Evolutionary conservation across 257 asterid genomes (phyloP).

Genomic region (Jasminum sambac): DNA sequence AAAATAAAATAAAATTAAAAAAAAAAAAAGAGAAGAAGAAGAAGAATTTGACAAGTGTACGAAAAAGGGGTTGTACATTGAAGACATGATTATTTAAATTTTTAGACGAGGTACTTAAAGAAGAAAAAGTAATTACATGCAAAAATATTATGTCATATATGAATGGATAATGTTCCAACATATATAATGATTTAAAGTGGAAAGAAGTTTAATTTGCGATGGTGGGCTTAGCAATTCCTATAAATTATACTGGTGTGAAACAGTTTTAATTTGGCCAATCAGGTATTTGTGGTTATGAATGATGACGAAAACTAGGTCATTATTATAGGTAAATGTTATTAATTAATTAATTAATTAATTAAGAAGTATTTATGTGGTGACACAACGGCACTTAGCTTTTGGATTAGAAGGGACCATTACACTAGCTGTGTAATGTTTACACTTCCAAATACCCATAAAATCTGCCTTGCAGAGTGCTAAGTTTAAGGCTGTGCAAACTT

Average conservation of each 20-base stretch:
- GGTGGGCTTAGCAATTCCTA: too few species aligned
- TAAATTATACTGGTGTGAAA: neutral
- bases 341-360: neutral
- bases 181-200: neutral
- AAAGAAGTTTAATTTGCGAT: neutral
- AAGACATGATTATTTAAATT: too few species aligned
- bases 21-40: too few species aligned
- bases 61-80: too few species aligned
- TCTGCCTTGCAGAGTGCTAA: too few species aligned
- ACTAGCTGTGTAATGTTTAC: neutral
- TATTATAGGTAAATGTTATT: neutral
- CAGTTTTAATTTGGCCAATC: neutral
- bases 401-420: neutral
- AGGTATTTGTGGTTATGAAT: neutral
- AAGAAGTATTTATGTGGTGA: neutral
- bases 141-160: neutral
- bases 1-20: too few species aligned
- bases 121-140: neutral
- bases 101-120: neutral
- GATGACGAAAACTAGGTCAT: neutral
- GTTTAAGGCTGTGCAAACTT: too few species aligned
- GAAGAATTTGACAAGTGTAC: neutral
- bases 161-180: slow-evolving; percentile 1
- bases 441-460: too few species aligned
- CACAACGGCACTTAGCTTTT: neutral